Evolutionary conservation across 345 rosid genomes (phyloP).

Genomic region (Carallia brachiata): DNA sequence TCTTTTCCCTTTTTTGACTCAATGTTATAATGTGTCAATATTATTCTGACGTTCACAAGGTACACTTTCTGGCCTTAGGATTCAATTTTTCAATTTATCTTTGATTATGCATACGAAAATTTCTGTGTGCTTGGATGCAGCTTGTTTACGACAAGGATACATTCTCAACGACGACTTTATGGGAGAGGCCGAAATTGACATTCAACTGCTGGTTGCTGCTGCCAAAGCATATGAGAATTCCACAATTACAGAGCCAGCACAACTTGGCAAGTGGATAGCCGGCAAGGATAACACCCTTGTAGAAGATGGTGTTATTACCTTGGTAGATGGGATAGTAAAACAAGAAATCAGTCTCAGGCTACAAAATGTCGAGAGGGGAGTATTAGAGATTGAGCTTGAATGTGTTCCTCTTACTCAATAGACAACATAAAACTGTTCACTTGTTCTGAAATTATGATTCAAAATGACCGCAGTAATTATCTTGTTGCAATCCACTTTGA

Average conservation of each 20-base stretch:
- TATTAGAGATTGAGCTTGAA: conserved; percentile 83
- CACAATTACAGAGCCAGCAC: conserved; percentile 49
- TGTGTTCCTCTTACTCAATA: conserved; percentile 91
- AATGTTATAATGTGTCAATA: no score
- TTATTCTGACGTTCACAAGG: no score
- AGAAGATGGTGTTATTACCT: conserved; percentile 66
- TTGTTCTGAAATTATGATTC: neutral
- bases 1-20: no score
- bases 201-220: conserved; percentile 78
- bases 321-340: conserved; percentile 73
- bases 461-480: neutral
- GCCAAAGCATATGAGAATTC: conserved; percentile 75
- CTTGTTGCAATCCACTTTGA: neutral
- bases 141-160: conserved; percentile 87
- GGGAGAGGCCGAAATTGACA: conserved; percentile 99
- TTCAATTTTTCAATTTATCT: neutral
- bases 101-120: conserved; percentile 13
- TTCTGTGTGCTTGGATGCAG: conserved; percentile 37
- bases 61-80: neutral
- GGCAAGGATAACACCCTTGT: conserved; percentile 66
- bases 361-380: conserved; percentile 87
- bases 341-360: conserved; percentile 76
- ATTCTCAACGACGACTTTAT: conserved; percentile 80
- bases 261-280: conserved; percentile 76
- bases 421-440: neutral